These are phyloP conservation scores for Pyrenophora seminiperda DNA, from an alignment of 2,329 filamentous ascomycete genomes.

Conservation along the genomic window DNA sequence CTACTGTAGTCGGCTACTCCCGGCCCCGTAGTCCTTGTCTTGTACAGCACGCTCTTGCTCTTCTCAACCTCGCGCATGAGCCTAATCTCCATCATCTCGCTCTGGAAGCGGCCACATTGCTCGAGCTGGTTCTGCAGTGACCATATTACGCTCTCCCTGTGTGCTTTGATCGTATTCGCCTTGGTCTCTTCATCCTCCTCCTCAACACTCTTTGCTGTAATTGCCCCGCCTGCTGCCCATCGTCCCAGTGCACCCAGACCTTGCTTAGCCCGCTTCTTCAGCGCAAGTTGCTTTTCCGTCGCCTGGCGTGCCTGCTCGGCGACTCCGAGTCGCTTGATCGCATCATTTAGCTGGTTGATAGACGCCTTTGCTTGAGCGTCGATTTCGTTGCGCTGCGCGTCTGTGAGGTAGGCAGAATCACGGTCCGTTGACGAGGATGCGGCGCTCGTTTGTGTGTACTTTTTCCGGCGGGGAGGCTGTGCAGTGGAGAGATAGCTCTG, in stretches of 20 bases:
- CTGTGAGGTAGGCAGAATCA: constrained; percentile 67
- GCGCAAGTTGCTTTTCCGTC: constrained; percentile 71
- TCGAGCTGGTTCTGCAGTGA: constrained; percentile 77
- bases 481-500: constrained; percentile 89
- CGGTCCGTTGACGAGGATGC: constrained; percentile 49
- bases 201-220: constrained; percentile 63
- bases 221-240: constrained; percentile 65
- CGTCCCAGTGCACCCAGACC: constrained; percentile 71
- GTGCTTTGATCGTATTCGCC: constrained; percentile 68
- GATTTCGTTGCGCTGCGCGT: constrained; percentile 82
- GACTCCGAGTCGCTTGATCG: constrained; percentile 78
- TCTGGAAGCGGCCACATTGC: constrained; percentile 76
- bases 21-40: constrained; percentile 56
- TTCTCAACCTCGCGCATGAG: constrained; percentile 85
- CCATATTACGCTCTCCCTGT: constrained; percentile 84
- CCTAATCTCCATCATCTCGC: constrained; percentile 90
- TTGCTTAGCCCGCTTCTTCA: constrained; percentile 68
- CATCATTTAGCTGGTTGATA: constrained; percentile 81
- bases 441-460: constrained; percentile 50
- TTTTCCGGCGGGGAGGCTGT: constrained; percentile 61
- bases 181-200: constrained; percentile 74
- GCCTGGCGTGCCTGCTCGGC: constrained; percentile 82
- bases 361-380: constrained; percentile 86
- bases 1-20: constrained; percentile 26
- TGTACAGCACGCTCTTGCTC: constrained; percentile 83